phyloP scores from a whole-genome alignment of 305 asterid genomes.

The Solanum chacoense region DNA sequence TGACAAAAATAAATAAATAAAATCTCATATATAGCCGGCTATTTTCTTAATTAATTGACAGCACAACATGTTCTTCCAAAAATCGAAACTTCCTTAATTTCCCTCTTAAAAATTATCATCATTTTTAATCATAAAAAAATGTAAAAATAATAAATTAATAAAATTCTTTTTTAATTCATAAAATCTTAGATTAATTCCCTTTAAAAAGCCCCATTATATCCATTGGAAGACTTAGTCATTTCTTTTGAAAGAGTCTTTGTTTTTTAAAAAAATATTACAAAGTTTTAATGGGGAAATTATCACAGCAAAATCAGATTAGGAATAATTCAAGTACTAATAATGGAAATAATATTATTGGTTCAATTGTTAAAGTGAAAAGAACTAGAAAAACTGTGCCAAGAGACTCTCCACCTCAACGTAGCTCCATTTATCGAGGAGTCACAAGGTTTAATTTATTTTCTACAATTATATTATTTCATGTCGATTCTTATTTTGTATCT shows the following conservation, averaged over 20 bases:
- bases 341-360: background rate
- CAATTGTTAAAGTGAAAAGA: constrained; percentile 30
- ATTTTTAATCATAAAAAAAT: background rate
- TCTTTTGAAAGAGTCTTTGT: background rate
- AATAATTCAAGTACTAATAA: constrained; percentile 11
- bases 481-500: background rate
- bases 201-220: constrained; percentile 32
- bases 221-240: constrained; percentile 50
- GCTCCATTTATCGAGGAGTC: constrained; percentile 71
- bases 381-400: constrained; percentile 77
- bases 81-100: background rate
- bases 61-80: background rate
- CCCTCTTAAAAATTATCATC: background rate
- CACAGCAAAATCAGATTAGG: constrained; percentile 23
- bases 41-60: background rate
- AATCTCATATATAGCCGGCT: constrained; percentile 25
- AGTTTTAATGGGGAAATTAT: constrained; percentile 45
- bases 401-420: constrained; percentile 77
- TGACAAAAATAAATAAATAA: constrained; percentile 30
- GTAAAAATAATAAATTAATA: background rate
- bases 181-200: constrained; percentile 9
- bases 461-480: background rate
- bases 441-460: constrained; percentile 36
- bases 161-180: background rate
- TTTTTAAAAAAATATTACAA: background rate